Evolutionary conservation across 176 grass and related monocot genomes (phyloP).

Genomic region (Ampelocalamus luodianensis): DNA sequence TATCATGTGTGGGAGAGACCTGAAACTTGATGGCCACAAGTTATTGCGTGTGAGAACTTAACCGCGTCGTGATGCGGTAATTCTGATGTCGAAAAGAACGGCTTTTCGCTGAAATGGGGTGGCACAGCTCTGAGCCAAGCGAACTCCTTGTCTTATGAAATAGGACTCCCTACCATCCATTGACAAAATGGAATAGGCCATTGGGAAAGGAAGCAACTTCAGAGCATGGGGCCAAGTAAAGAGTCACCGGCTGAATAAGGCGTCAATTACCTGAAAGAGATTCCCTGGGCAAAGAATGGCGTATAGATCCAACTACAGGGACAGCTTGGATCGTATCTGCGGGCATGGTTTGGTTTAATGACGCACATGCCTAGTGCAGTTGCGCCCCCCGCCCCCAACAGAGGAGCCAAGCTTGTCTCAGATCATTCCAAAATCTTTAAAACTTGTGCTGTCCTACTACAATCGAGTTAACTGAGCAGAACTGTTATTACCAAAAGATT

Average conservation of each 20-base stretch:
- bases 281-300: constrained; percentile 22
- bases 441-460: no score
- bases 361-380: no score
- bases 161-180: constrained; percentile 34
- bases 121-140: neutral
- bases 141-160: constrained; percentile 24
- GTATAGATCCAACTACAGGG: neutral
- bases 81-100: neutral
- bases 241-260: neutral
- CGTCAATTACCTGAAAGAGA: constrained; percentile 9
- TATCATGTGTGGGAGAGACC: neutral
- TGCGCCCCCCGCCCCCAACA: neutral
- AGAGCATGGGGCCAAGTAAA: neutral
- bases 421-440: neutral
- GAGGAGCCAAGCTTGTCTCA: neutral
- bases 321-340: neutral
- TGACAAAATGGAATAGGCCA: constrained; percentile 9
- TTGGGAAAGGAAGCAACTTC: neutral
- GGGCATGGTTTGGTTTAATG: no score
- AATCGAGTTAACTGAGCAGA: neutral
- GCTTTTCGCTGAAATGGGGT: neutral
- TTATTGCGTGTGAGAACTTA: neutral
- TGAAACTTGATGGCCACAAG: neutral
- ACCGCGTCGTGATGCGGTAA: neutral
- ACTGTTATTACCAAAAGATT: neutral